Evolutionary conservation across 164 flowering plant species (phyloP).

Genomic region (Tinospora cordifolia): DNA sequence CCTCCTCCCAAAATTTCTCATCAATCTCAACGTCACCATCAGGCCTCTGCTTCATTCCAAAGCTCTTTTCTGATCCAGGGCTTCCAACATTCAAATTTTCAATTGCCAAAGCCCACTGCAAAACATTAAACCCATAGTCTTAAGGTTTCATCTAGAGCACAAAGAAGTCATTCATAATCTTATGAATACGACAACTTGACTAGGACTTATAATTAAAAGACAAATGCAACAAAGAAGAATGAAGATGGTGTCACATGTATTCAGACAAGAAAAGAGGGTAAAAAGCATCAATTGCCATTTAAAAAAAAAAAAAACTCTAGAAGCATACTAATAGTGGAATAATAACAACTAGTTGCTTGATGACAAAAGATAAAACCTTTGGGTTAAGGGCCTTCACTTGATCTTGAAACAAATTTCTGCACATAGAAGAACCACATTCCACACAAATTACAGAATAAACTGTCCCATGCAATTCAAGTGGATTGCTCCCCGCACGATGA

Average conservation of each 20-base stretch:
- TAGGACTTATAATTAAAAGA: neutral
- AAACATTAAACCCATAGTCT: constrained; percentile 1
- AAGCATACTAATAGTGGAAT: neutral
- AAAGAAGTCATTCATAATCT: too few species aligned
- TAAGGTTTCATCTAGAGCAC: too few species aligned
- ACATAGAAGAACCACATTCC: constrained; percentile 60
- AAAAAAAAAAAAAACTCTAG: neutral
- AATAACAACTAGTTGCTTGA: neutral
- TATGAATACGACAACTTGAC: too few species aligned
- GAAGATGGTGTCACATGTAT: too few species aligned
- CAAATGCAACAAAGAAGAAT: neutral
- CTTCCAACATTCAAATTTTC: constrained; percentile 64
- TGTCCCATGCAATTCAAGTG: constrained; percentile 93
- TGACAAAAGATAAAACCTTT: constrained; percentile 42
- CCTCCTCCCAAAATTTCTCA: constrained; percentile 96
- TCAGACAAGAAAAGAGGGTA: too few species aligned
- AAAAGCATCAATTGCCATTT: neutral
- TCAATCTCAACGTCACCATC: constrained; percentile 99
- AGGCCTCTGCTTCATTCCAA: constrained; percentile 97
- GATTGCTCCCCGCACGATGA: constrained; percentile 91
- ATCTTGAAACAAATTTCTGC: constrained; percentile 70
- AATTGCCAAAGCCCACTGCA: constrained; percentile 94
- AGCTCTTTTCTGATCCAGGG: constrained; percentile 82
- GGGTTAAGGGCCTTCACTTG: constrained; percentile 79
- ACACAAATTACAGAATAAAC: constrained; percentile 80